Conservation (phyloP, 2,329 filamentous ascomycete genomes). For the Trichoderma sp. region DNA sequence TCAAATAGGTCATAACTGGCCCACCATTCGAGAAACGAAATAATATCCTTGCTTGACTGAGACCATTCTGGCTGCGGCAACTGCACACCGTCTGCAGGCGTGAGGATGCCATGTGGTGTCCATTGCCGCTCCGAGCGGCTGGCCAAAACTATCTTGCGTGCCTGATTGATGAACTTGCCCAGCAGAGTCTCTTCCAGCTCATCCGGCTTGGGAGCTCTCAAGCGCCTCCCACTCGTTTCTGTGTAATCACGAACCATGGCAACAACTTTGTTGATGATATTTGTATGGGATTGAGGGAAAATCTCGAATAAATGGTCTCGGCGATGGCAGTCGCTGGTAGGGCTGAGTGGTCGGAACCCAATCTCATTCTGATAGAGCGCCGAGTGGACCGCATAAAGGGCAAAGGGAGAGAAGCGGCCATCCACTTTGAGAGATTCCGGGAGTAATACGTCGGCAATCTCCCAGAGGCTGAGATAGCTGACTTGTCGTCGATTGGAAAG, state of each 20-base stretch:
- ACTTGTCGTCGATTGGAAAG: slow-evolving; percentile 42
- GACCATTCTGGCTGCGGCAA: slow-evolving; percentile 33
- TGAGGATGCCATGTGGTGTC: slow-evolving; percentile 51
- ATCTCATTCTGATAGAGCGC: slow-evolving; percentile 61
- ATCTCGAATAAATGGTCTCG: slow-evolving; percentile 63
- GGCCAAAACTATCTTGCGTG: slow-evolving; percentile 50
- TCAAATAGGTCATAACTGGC: slow-evolving; percentile 58
- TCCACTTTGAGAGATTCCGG: slow-evolving; percentile 37
- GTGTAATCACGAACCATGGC: slow-evolving; percentile 38
- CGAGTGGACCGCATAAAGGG: slow-evolving; percentile 70
- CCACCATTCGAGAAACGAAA: slow-evolving; percentile 72
- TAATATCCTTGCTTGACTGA: slow-evolving; percentile 47
- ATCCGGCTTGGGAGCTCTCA: slow-evolving; percentile 22
- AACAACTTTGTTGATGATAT: slow-evolving; percentile 36
- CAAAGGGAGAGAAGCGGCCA: slow-evolving; percentile 45
- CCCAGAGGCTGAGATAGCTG: slow-evolving; percentile 51
- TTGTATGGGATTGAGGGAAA: slow-evolving; percentile 34
- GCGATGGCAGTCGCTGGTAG: slow-evolving; percentile 50
- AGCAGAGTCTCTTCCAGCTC: slow-evolving; percentile 33
- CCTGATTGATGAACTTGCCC: slow-evolving; percentile 50
- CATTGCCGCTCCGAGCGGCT: slow-evolving; percentile 52
- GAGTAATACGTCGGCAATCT: slow-evolving; percentile 51
- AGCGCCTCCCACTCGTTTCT: slow-evolving; percentile 25
- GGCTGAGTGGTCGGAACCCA: slow-evolving; percentile 56
- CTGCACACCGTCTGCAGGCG: slow-evolving; percentile 30